Evolutionary conservation across 176 grass and related monocot species (phyloP).

Genomic region (Carex littledalei): DNA sequence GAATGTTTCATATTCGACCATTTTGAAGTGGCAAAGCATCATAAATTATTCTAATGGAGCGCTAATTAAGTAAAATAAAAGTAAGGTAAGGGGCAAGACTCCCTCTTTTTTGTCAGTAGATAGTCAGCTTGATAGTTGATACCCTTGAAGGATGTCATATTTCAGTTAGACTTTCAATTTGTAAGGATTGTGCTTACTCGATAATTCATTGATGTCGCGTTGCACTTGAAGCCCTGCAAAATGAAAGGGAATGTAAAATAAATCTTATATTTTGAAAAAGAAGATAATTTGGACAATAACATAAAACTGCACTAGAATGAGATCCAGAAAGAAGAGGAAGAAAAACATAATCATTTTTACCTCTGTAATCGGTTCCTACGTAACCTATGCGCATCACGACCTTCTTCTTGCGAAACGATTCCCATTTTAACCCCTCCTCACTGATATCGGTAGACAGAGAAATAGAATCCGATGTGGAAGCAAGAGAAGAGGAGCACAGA

Average conservation of each 20-base stretch:
- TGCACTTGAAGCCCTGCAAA: slow-evolving; percentile 85
- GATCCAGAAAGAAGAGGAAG: background rate
- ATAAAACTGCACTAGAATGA: background rate
- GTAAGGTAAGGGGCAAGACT: background rate
- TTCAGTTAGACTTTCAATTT: background rate
- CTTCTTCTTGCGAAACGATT: slow-evolving; percentile 80
- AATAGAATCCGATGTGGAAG: slow-evolving; percentile 10
- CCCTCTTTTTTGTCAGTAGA: background rate
- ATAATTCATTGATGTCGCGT: slow-evolving; percentile 41
- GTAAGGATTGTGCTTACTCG: slow-evolving; percentile 41
- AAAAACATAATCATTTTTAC: slow-evolving; percentile 22
- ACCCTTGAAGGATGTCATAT: background rate
- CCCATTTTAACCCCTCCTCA: slow-evolving; percentile 49
- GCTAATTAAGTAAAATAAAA: background rate
- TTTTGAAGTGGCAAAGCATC: too few relatives aligned
- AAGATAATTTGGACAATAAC: background rate
- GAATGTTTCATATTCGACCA: background rate
- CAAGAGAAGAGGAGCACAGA: slow-evolving; percentile 21
- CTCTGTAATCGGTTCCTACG: slow-evolving; percentile 78
- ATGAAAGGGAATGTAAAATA: background rate
- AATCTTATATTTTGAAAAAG: background rate
- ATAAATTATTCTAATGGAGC: background rate
- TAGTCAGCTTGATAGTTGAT: background rate
- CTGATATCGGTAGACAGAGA: background rate
- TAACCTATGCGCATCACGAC: slow-evolving; percentile 81